Evolutionary conservation across 140 eudicot species (phyloP).

Genomic region (Ambrosia hybrid): DNA sequence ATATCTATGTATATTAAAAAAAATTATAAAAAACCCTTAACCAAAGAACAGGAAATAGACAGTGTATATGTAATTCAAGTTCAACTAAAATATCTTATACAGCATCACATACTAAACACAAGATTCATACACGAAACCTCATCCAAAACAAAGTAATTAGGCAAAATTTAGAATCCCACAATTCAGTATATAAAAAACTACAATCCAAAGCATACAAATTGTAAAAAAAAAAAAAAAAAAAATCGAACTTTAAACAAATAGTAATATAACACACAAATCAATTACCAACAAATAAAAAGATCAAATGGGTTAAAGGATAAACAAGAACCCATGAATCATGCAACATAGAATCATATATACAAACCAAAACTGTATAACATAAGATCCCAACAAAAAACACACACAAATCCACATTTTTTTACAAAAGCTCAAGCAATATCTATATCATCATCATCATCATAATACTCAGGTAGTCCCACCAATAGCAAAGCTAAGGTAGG

Average conservation of each 20-base stretch:
- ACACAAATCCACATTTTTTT: neutral
- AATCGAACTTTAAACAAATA: no score
- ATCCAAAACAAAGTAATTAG: neutral
- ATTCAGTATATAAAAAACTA: no score
- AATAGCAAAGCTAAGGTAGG: no score
- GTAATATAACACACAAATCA: no score
- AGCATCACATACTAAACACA: neutral
- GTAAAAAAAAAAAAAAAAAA: no score
- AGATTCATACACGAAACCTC: neutral
- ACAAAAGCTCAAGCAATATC: conserved; percentile 3
- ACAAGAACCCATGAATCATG: neutral
- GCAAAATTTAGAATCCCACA: neutral
- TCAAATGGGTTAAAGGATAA: no score
- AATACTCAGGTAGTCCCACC: no score
- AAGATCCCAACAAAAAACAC: neutral
- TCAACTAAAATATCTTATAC: neutral
- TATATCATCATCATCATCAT: no score
- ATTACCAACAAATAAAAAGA: no score
- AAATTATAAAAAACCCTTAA: neutral
- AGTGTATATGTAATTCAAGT: neutral
- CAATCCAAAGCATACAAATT: no score
- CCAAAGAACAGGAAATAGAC: neutral
- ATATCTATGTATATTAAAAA: neutral
- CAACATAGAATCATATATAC: neutral
- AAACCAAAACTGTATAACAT: neutral